Conservation (phyloP, 352 stramenopile species). For the Globisporangium irregulare region DNA sequence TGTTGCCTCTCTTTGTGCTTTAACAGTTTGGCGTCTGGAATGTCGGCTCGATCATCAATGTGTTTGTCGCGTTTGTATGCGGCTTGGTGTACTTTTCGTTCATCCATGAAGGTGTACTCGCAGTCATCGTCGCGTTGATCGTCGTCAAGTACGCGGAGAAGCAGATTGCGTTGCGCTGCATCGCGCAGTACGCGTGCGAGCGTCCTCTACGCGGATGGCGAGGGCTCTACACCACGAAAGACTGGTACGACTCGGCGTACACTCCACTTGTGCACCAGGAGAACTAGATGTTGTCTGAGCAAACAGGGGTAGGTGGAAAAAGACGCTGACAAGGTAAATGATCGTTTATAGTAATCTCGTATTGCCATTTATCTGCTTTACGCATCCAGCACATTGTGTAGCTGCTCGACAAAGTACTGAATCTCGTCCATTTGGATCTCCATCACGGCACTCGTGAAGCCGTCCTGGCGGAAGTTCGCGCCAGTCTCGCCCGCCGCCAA, state of each 20-base stretch:
- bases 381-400: constrained; percentile 90
- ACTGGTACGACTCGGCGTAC: constrained; percentile 87
- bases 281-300: constrained; percentile 24
- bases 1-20: not conserved
- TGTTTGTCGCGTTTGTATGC: constrained; percentile 57
- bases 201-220: constrained; percentile 68
- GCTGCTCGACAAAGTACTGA: constrained; percentile 94
- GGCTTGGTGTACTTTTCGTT: constrained; percentile 55
- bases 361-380: constrained; percentile 24
- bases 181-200: constrained; percentile 74
- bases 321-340: not conserved
- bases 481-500: constrained; percentile 91
- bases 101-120: constrained; percentile 72
- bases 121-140: constrained; percentile 45
- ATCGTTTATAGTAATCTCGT: not conserved
- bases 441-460: constrained; percentile 95
- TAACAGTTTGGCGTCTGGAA: constrained; percentile 65
- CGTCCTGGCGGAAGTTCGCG: constrained; percentile 92
- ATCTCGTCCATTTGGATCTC: constrained; percentile 94
- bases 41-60: constrained; percentile 63
- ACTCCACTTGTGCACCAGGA: constrained; percentile 75
- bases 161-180: constrained; percentile 58
- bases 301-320: not conserved
- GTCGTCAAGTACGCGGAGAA: constrained; percentile 75
- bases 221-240: constrained; percentile 76